Evolutionary conservation across 2,329 filamentous ascomycete species (phyloP).

Genomic region (Fusarium sp.): DNA sequence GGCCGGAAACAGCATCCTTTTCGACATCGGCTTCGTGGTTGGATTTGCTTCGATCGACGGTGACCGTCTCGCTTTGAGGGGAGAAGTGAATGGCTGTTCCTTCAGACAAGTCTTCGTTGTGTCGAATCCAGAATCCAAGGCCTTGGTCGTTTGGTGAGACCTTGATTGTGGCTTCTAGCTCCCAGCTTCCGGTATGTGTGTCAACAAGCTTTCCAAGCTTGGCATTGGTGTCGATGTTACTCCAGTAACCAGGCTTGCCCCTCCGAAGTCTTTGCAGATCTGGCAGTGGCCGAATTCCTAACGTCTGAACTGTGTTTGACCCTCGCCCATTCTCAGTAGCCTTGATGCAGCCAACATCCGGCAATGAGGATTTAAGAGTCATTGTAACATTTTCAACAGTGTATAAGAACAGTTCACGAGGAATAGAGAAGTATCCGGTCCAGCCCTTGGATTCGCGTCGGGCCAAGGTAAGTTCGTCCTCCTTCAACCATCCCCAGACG

Average conservation of each 20-base stretch:
- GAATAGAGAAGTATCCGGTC: constrained; percentile 59
- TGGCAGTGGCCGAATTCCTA: constrained; percentile 49
- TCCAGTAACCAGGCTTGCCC: constrained; percentile 22
- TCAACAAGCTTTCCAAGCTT: not conserved
- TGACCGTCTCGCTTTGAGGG: constrained; percentile 51
- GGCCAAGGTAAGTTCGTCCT: constrained; percentile 58
- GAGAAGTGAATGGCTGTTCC: constrained; percentile 53
- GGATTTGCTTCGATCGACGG: constrained; percentile 50
- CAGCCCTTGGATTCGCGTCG: constrained; percentile 57
- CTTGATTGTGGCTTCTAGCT: constrained; percentile 39
- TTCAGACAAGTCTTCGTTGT: constrained; percentile 41
- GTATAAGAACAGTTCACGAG: constrained; percentile 54
- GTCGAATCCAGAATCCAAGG: constrained; percentile 39
- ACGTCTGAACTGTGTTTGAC: constrained; percentile 53
- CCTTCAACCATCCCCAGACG: constrained; percentile 61
- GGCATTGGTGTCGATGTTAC: not conserved
- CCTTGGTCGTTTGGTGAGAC: constrained; percentile 6
- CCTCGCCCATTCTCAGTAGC: not conserved
- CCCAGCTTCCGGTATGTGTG: constrained; percentile 30
- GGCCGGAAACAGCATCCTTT: constrained; percentile 49
- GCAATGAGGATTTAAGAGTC: constrained; percentile 49
- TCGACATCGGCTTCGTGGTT: constrained; percentile 47
- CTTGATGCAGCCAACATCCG: constrained; percentile 55
- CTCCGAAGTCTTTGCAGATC: constrained; percentile 37
- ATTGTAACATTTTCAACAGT: constrained; percentile 49